These are phyloP conservation scores for Sporobolomyces phaffii DNA, from an alignment of 768 basidiomycete genomes.

Conservation along the genomic window DNA sequence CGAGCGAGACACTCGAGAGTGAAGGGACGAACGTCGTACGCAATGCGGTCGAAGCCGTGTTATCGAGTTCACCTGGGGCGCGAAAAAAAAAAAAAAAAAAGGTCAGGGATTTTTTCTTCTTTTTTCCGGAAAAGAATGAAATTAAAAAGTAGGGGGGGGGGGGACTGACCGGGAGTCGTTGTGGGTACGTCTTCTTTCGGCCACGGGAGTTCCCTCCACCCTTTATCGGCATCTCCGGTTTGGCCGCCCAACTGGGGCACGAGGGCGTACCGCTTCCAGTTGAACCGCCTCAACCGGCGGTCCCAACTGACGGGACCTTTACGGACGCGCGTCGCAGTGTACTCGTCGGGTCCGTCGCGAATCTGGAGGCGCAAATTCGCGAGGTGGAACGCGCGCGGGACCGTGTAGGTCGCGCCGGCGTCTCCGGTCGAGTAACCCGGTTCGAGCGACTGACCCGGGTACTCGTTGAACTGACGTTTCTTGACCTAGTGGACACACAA, in stretches of 20 bases:
- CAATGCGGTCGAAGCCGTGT: background rate
- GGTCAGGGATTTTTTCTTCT: too few relatives aligned
- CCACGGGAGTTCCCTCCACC: conserved; percentile 33
- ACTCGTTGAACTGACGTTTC: conserved; percentile 32
- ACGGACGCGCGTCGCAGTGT: conserved; percentile 30
- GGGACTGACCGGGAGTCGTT: background rate
- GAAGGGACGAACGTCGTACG: conserved; percentile 21
- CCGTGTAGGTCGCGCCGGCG: conserved; percentile 3
- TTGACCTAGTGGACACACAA: conserved; percentile 14
- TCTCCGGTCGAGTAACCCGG: conserved; percentile 5
- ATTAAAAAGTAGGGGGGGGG: background rate
- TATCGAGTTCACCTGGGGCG: conserved; percentile 18
- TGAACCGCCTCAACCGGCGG: conserved; percentile 16
- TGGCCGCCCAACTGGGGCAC: conserved; percentile 23
- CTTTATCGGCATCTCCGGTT: conserved; percentile 6
- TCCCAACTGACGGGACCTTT: conserved; percentile 33
- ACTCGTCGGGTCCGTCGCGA: conserved; percentile 22
- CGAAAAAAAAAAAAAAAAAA: too few relatives aligned
- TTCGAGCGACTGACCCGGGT: conserved; percentile 32
- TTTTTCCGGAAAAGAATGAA: too few relatives aligned
- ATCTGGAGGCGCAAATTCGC: conserved; percentile 37
- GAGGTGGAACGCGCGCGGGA: conserved; percentile 33
- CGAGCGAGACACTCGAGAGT: conserved; percentile 25
- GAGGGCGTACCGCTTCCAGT: conserved; percentile 33
- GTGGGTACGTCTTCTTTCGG: conserved; percentile 30